phyloP scores from a whole-genome alignment of 2,329 filamentous ascomycete genomes.

The Colletotrichum sp. region DNA sequence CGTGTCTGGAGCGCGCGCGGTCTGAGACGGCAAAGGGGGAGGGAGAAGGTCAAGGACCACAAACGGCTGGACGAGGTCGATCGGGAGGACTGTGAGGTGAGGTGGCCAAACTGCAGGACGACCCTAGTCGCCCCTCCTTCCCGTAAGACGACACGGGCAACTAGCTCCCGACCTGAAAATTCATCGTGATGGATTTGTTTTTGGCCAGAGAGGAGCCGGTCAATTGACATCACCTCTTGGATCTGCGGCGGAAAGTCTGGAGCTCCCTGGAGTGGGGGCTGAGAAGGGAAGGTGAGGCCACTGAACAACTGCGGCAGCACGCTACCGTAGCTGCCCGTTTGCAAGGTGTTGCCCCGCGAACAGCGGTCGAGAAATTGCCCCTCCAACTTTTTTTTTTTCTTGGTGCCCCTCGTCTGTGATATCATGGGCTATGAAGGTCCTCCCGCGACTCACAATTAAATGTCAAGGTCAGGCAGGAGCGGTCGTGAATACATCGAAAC shows the following conservation, averaged over 20 bases:
- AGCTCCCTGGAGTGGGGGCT: neutral
- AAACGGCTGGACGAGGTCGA: neutral
- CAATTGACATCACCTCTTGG: slow-evolving; percentile 13
- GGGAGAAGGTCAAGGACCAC: neutral
- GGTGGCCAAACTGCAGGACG: neutral
- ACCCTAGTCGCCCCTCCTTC: neutral
- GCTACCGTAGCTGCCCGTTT: slow-evolving; percentile 2
- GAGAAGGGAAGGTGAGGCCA: neutral
- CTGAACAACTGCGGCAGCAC: neutral
- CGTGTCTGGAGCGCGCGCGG: neutral
- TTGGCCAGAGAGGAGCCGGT: neutral
- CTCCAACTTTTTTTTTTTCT: neutral
- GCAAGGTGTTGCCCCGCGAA: slow-evolving; percentile 16
- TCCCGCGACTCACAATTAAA: neutral
- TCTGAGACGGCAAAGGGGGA: neutral
- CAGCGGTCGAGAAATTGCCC: neutral
- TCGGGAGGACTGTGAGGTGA: neutral
- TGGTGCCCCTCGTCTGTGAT: neutral
- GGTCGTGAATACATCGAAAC: fast-evolving
- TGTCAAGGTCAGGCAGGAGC: neutral
- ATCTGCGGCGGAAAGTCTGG: slow-evolving; percentile 5
- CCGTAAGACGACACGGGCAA: neutral
- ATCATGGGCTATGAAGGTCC: neutral
- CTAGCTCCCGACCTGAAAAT: neutral
- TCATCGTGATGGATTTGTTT: neutral